Percentiles rank a stretch among this genome's conserved stretches.
Evolutionary conservation across 345 rosid genomes (phyloP).

Genomic region (Eucalyptus marginata): DNA sequence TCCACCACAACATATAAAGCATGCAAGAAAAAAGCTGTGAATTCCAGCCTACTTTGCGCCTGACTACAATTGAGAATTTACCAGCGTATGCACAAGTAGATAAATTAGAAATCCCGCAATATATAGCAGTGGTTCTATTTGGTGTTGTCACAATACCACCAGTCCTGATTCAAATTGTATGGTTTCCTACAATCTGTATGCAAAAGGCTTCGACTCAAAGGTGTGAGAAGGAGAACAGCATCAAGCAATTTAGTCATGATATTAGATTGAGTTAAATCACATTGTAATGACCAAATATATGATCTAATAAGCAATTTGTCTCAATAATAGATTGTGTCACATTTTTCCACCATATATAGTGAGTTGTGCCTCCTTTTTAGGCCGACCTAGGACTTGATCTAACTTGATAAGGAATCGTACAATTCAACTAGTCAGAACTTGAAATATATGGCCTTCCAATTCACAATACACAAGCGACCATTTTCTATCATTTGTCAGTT

Average conservation of each 20-base stretch:
- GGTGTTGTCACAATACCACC: neutral
- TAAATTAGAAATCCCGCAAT: neutral
- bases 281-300: neutral
- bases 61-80: neutral
- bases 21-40: neutral
- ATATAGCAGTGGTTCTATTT: neutral
- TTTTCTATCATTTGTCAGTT: neutral
- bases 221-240: neutral
- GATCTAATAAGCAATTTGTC: neutral
- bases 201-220: neutral
- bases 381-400: neutral
- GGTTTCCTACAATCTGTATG: neutral
- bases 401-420: neutral
- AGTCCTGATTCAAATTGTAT: neutral
- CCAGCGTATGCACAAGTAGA: neutral
- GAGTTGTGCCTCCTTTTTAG: neutral
- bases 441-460: neutral
- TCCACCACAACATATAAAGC: neutral
- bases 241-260: neutral
- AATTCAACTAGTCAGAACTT: neutral
- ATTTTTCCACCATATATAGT: neutral
- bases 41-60: neutral
- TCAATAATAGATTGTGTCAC: neutral
- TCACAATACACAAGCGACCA: neutral
- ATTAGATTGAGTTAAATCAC: neutral